phyloP scores from a whole-genome alignment of 805 yeast genomes.

The Debaryomyces maramus region DNA sequence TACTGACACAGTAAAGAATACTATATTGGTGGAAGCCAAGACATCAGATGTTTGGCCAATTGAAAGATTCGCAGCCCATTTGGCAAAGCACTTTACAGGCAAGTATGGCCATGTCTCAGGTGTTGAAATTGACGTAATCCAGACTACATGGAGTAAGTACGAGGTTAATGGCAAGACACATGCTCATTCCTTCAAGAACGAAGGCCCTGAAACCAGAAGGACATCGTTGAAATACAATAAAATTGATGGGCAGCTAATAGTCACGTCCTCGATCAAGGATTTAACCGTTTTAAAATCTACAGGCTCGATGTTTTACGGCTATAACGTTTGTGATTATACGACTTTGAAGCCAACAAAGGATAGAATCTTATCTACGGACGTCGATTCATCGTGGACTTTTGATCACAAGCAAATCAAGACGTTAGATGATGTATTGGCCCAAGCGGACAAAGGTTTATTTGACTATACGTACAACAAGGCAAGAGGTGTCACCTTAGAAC shows the following conservation, averaged over 20 bases:
- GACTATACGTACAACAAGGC: constrained; percentile 65
- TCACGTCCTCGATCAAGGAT: constrained; percentile 73
- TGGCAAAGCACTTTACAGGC: constrained; percentile 76
- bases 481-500: constrained; percentile 66
- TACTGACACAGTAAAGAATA: constrained; percentile 91
- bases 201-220: constrained; percentile 78
- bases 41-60: constrained; percentile 84
- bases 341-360: constrained; percentile 81
- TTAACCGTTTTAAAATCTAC: constrained; percentile 87
- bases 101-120: constrained; percentile 80
- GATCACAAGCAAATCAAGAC: constrained; percentile 49
- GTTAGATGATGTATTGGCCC: constrained; percentile 47
- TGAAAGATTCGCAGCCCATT: constrained; percentile 83
- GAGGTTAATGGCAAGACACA: constrained; percentile 72
- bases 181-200: constrained; percentile 81
- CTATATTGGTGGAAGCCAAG: constrained; percentile 80
- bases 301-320: constrained; percentile 90
- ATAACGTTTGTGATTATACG: constrained; percentile 83
- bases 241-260: constrained; percentile 48
- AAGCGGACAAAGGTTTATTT: constrained; percentile 62
- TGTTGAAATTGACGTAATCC: constrained; percentile 64
- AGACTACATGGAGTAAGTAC: constrained; percentile 78
- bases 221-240: constrained; percentile 54
- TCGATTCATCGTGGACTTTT: constrained; percentile 72
- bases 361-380: constrained; percentile 85